phyloP scores from a whole-genome alignment of 257 asterid genomes.

The Petrea volubilis region DNA sequence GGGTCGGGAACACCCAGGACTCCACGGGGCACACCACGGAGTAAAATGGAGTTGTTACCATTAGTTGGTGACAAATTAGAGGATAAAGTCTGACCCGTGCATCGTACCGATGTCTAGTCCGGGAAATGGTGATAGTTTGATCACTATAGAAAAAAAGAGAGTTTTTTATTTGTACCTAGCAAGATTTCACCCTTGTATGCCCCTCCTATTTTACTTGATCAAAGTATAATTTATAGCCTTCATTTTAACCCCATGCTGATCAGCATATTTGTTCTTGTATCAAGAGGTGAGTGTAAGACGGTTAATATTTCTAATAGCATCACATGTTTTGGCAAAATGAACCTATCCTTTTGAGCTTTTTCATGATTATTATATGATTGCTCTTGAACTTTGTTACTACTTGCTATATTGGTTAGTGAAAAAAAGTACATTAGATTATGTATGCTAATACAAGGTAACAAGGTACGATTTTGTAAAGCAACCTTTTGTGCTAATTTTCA shows the following conservation, averaged over 20 bases:
- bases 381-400: neutral
- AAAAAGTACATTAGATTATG: too few species aligned
- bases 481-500: too few species aligned
- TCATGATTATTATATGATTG: neutral
- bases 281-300: slow-evolving; percentile 27
- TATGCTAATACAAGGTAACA: too few species aligned
- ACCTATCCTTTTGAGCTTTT: neutral
- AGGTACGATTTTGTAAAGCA: too few species aligned
- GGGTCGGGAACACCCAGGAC: slow-evolving; percentile 70
- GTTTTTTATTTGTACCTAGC: neutral
- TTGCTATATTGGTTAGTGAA: neutral
- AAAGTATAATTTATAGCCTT: slow-evolving; percentile 2
- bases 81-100: slow-evolving; percentile 51
- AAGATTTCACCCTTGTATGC: neutral
- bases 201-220: neutral
- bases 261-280: slow-evolving; percentile 21
- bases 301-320: slow-evolving; percentile 5
- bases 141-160: slow-evolving; percentile 7
- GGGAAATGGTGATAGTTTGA: neutral
- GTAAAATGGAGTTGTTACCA: slow-evolving; percentile 65
- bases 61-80: slow-evolving; percentile 69
- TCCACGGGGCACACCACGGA: slow-evolving; percentile 50
- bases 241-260: slow-evolving; percentile 28
- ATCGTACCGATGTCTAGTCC: neutral
- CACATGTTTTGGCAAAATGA: slow-evolving; percentile 18